Percentiles rank a stretch among this genome's conserved stretches.
phyloP scores from a whole-genome alignment of 225 moss, liverwort and hornwort genomes.

The Physcomitrellopsis africana region DNA sequence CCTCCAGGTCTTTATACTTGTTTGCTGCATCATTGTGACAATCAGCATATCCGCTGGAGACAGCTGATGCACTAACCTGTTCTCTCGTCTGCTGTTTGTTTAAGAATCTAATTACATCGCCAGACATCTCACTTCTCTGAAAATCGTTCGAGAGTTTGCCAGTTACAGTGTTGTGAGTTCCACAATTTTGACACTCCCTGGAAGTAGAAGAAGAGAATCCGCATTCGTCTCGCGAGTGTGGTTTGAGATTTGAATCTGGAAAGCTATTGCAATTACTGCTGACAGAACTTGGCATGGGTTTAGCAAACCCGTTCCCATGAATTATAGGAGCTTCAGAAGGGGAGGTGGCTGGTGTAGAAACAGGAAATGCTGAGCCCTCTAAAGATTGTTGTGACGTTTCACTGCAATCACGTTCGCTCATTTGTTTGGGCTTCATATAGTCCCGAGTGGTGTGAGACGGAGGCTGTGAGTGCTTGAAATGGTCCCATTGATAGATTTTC shows the following conservation, averaged over 20 bases:
- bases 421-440: conserved; percentile 21
- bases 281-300: conserved; percentile 18
- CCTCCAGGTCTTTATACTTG: conserved; percentile 29
- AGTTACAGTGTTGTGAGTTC: background rate
- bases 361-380: conserved; percentile 13
- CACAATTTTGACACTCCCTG: conserved; percentile 9
- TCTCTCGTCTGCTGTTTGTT: conserved; percentile 20
- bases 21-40: conserved; percentile 21
- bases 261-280: conserved; percentile 1
- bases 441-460: conserved; percentile 24
- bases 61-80: conserved; percentile 21
- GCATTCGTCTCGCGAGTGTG: conserved; percentile 7
- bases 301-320: conserved; percentile 10
- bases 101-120: conserved; percentile 4
- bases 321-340: conserved; percentile 5
- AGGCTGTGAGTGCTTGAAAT: too few species aligned
- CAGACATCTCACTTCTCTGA: conserved; percentile 16
- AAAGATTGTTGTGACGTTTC: conserved; percentile 21
- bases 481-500: too few species aligned
- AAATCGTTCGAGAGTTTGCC: background rate
- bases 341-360: conserved; percentile 8
- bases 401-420: conserved; percentile 4
- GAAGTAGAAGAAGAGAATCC: conserved; percentile 19
- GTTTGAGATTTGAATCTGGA: conserved; percentile 27
- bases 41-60: conserved; percentile 18